Conservation (phyloP, 257 asterid genomes). For the Solanum clarkiae region DNA sequence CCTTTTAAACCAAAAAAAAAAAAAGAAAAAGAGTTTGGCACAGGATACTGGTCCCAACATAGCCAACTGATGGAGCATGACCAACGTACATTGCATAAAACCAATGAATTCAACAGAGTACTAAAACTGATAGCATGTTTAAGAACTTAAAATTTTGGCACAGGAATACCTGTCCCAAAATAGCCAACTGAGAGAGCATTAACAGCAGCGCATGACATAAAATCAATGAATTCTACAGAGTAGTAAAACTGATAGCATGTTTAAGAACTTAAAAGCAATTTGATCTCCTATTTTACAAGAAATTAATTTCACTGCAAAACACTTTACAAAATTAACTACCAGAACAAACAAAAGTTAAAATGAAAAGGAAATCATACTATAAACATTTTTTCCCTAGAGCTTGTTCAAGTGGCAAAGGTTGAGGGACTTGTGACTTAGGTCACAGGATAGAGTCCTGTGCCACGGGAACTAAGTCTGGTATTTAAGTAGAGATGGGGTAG, state of each 20-base stretch:
- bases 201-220: background rate
- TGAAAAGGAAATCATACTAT: background rate
- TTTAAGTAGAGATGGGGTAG: background rate
- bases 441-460: background rate
- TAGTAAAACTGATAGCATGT: background rate
- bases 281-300: background rate
- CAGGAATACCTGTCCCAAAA: background rate
- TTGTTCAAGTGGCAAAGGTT: background rate
- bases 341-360: background rate
- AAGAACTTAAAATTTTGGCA: background rate
- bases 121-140: background rate
- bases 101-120: background rate
- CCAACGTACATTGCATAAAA: background rate
- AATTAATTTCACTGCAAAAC: background rate
- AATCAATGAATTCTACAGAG: background rate
- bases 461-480: background rate
- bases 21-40: background rate
- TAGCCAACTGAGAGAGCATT: background rate
- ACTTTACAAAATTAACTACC: background rate
- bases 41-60: background rate
- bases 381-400: background rate
- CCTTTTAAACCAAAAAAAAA: background rate
- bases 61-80: background rate
- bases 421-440: background rate
- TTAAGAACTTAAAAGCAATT: background rate